Base-by-base conservation (phyloP, 306 rosid species). In the Pyrus bretschneideri region DNA sequence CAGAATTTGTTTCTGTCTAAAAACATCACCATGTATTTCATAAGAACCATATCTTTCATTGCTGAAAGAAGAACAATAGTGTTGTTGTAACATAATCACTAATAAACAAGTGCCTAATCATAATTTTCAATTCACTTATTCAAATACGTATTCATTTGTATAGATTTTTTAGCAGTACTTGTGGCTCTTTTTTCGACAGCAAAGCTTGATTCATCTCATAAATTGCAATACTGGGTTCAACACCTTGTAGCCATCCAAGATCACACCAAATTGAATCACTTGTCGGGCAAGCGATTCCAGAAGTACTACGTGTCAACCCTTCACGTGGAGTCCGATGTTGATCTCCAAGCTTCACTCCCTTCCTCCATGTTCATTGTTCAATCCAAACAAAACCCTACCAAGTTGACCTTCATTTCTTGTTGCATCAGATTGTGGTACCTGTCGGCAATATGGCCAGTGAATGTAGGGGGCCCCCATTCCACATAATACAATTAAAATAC, bases 381-480 rank as follows among this genome's bases (percentile, higher is more conserved):
- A 15, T 49, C 18, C 6, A 49, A 14, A 49, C 7, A 46, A 46
- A 14, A 1, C 6, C 19, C 54, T 46, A 4, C 54, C 19, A 33
- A 33, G 8, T 33, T 6, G 8, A n/a, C 8, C 55, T 23, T 60
- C 9, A 73, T 46, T 71, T 33, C 64, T 4, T 2, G 9, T 62
- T 59, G 19, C 49, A 68, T 67, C 42, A 14, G 67, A 80, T 72
- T 68, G 23, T 61, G 80, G 80, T 82, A 76, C 70, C 14, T 70
- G 14, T 70, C 75, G 25, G 29, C 27, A 11, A 25, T 3, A 58
- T 64, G 78, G 45, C 63, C 44, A 52, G 22, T 57, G 4, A 60
- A 19, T 70, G 9, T 45, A 1, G 25, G 1, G n/a, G 30, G 70
- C 22, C 63, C 73, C 68, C 76, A 44, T 27, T 27, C 69, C 78